A percentile compares a stretch with the other conserved stretches of the same genome.
Evolutionary conservation across 495 filamentous ascomycete genomes (phyloP).

Genomic region (Hypoxylon fragiforme): DNA sequence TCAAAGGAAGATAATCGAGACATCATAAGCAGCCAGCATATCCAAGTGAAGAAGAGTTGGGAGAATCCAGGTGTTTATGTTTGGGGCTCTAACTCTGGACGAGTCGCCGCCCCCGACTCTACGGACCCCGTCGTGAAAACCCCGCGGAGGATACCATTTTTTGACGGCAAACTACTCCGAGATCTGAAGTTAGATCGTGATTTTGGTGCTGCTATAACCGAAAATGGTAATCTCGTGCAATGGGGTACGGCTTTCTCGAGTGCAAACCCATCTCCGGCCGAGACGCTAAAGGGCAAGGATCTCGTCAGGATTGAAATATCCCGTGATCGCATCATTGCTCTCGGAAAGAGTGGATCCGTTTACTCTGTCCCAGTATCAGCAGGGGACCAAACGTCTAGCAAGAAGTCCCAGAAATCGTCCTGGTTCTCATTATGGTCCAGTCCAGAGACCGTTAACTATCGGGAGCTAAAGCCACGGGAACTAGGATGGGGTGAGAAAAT

Average conservation of each 20-base stretch:
- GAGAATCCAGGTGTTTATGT: constrained; percentile 89
- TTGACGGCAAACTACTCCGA: constrained; percentile 80
- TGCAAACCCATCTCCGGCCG: constrained; percentile 53
- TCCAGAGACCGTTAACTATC: constrained; percentile 62
- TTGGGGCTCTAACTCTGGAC: constrained; percentile 89
- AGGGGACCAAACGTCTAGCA: constrained; percentile 64
- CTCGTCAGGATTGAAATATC: constrained; percentile 73
- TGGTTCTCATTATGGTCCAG: constrained; percentile 80
- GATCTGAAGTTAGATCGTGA: constrained; percentile 84
- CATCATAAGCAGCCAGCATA: constrained; percentile 71
- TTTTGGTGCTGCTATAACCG: constrained; percentile 86
- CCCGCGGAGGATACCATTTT: constrained; percentile 77
- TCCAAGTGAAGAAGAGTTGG: constrained; percentile 85
- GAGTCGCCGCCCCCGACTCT: constrained; percentile 82
- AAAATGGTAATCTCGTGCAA: constrained; percentile 86
- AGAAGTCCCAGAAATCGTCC: constrained; percentile 56
- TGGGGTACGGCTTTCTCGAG: constrained; percentile 81
- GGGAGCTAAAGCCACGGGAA: constrained; percentile 64
- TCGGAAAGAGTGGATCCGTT: constrained; percentile 75
- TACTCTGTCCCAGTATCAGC: constrained; percentile 84
- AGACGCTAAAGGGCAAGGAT: constrained; percentile 81
- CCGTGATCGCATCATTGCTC: constrained; percentile 77
- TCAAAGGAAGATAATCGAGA: constrained; percentile 73
- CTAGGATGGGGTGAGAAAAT: constrained; percentile 76
- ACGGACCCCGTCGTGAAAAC: constrained; percentile 74